These are phyloP conservation scores for Picea abies DNA, from an alignment of 83 land plant species.

Conservation along the genomic window DNA sequence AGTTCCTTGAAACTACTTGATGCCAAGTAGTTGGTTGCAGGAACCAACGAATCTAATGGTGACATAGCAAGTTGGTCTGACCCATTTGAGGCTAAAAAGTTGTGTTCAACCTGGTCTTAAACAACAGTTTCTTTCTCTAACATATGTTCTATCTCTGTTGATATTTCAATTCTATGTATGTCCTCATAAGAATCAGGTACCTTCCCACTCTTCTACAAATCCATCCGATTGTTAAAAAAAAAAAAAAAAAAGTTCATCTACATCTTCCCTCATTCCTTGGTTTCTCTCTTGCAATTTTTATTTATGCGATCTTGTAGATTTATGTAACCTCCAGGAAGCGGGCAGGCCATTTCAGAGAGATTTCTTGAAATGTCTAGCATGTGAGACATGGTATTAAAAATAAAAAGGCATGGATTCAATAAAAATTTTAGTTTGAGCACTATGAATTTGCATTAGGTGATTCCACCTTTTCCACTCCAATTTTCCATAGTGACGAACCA, in stretches of 20 bases:
- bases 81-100: neutral
- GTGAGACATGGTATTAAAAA: conserved; percentile 14
- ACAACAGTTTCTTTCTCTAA: neutral
- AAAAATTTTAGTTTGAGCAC: neutral
- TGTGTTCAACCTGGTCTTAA: neutral
- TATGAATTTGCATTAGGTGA: neutral
- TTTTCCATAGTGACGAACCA: conserved; percentile 77
- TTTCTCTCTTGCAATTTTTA: conserved; percentile 49
- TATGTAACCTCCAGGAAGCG: conserved; percentile 72
- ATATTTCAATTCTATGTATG: neutral
- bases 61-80: conserved; percentile 33
- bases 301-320: conserved; percentile 66
- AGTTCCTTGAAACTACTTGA: conserved; percentile 25
- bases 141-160: neutral
- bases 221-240: neutral
- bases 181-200: neutral
- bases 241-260: neutral
- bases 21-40: conserved; percentile 21
- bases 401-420: conserved; percentile 1
- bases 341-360: conserved; percentile 70
- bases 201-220: neutral
- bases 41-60: conserved; percentile 13
- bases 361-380: conserved; percentile 24
- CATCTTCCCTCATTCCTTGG: conserved; percentile 21
- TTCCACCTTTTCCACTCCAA: conserved; percentile 29